Percentiles rank a stretch among this genome's conserved stretches.
phyloP scores from a whole-genome alignment of 805 yeast genomes.

The Hanseniaspora singularis region DNA sequence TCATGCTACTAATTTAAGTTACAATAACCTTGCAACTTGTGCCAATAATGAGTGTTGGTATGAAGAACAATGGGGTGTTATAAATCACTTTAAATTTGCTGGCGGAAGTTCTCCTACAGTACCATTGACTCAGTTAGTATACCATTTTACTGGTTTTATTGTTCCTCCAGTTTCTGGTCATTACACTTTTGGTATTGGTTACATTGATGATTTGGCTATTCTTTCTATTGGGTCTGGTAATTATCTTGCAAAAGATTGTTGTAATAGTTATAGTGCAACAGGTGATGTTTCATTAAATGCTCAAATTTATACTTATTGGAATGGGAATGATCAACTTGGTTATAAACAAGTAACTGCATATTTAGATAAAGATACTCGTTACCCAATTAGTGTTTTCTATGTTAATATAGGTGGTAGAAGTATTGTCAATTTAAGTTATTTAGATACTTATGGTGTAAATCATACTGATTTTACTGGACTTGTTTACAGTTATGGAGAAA shows the following conservation, averaged over 20 bases:
- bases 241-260: neutral
- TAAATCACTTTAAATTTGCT: neutral
- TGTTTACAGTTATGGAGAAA: neutral
- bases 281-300: neutral
- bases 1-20: no score
- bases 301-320: slow-evolving; percentile 5
- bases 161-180: neutral
- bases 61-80: no score
- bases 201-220: slow-evolving; percentile 12
- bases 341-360: slow-evolving; percentile 15
- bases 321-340: neutral
- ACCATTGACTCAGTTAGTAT: slow-evolving; percentile 2
- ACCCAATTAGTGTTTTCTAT: slow-evolving; percentile 25
- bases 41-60: neutral
- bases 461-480: slow-evolving; percentile 7
- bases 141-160: slow-evolving; percentile 2
- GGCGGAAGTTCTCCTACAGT: neutral
- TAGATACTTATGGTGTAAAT: slow-evolving; percentile 19
- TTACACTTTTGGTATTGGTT: neutral
- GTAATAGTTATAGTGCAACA: neutral
- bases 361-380: slow-evolving; percentile 22
- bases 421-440: slow-evolving; percentile 17
- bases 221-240: slow-evolving; percentile 5
- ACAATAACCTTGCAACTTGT: neutral
- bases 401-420: slow-evolving; percentile 20